phyloP scores from a whole-genome alignment of 306 rosid genomes.

The Erythrophleum fordii region DNA sequence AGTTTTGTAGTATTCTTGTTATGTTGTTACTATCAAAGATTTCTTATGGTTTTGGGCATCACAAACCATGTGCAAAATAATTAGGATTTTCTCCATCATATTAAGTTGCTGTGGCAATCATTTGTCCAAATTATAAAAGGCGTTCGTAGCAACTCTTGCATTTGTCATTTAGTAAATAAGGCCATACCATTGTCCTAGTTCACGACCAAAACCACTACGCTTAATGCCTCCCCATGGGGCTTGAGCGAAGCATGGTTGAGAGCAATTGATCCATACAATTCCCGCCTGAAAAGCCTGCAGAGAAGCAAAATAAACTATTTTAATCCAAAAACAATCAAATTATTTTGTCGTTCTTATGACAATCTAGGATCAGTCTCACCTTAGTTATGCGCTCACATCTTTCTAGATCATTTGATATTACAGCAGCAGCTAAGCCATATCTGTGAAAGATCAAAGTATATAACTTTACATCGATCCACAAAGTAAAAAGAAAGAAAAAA shows the following conservation, averaged over 20 bases:
- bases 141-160: constrained; percentile 1
- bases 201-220: constrained; percentile 98
- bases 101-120: neutral
- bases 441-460: constrained; percentile 54
- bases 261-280: constrained; percentile 93
- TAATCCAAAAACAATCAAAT: constrained; percentile 25
- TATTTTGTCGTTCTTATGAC: constrained; percentile 17
- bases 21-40: neutral
- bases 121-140: constrained; percentile 2
- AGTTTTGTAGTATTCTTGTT: constrained; percentile 4
- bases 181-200: constrained; percentile 91
- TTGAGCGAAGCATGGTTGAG: constrained; percentile 96
- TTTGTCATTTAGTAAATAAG: constrained; percentile 25
- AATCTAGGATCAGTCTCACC: constrained; percentile 57
- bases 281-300: constrained; percentile 87
- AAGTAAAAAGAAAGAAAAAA: neutral
- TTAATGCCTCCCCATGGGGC: constrained; percentile 99
- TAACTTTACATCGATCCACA: constrained; percentile 24
- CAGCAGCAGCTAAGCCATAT: constrained; percentile 90
- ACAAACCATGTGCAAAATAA: neutral
- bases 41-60: neutral
- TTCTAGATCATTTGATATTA: constrained; percentile 86
- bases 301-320: constrained; percentile 19
- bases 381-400: constrained; percentile 89
- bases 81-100: constrained; percentile 15